Evolutionary conservation across 2,329 filamentous ascomycete species (phyloP).

Genomic region (Stenocarpella maydis): DNA sequence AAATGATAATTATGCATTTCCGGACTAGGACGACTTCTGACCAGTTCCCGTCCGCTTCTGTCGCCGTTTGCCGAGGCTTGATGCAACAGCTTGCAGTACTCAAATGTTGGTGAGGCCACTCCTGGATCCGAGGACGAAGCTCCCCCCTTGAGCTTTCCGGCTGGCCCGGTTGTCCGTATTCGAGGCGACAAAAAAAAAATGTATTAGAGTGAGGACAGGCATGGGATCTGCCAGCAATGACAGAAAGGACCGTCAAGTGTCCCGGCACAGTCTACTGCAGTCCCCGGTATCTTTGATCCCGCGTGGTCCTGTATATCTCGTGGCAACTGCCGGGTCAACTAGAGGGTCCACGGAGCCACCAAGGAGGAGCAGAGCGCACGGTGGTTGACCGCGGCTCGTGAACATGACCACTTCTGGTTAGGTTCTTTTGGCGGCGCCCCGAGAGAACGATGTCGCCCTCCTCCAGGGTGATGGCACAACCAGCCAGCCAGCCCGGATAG

Average conservation of each 20-base stretch:
- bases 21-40: neutral
- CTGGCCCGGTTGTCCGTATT: neutral
- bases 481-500: neutral
- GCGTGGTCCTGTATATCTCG: neutral
- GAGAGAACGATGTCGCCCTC: slow-evolving; percentile 11
- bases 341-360: slow-evolving; percentile 2
- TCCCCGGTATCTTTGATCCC: neutral
- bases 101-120: neutral
- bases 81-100: neutral
- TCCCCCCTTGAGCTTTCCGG: neutral
- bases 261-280: neutral
- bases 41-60: neutral
- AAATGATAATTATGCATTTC: neutral
- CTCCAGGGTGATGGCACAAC: slow-evolving; percentile 2
- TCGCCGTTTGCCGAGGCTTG: neutral
- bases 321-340: slow-evolving; percentile 10
- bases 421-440: slow-evolving; percentile 8
- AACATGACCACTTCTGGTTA: slow-evolving; percentile 23
- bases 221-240: neutral
- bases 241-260: neutral
- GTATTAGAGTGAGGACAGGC: neutral
- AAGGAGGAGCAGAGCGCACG: neutral
- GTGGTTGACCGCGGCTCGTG: slow-evolving; percentile 15
- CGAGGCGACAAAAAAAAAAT: neutral
- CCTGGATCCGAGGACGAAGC: neutral